Base-by-base conservation (phyloP, 768 basidiomycete genomes). In the Ramaria sp. region DNA sequence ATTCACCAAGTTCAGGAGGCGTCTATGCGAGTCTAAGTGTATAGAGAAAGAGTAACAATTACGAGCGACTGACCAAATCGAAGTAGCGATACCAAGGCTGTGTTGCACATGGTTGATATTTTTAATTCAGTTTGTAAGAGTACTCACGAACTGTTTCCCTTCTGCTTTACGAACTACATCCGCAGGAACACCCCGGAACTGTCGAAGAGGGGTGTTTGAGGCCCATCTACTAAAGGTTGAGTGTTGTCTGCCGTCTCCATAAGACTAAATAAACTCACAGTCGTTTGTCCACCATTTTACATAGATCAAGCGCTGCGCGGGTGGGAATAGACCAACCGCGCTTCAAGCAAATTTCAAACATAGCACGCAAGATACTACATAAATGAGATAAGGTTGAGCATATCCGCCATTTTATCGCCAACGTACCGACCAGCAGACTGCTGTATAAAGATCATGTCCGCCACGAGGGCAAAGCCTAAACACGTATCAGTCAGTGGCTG, bases 11-110 rank as follows among this genome's bases (percentile, higher is more conserved):
- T 68, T 98, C 95, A 2, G 89, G 89, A 0, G 88, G 88, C 50
- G 70, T 81, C 74, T 79, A 58, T 18, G 51, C 57, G 28, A 27
- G 24, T 5, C 34, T 41, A 55, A 52, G 55, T 47, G 53, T 4
- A 7, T 41, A 10, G 30, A 30, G 30, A 20, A 25, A 3, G 12
- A 28, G 41, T 30, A n/a, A n/a, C n/a, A n/a, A n/a, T n/a, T n/a
- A 10, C 25, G 43, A 42, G 32, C 38, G 24, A 61, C 70, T 61
- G 59, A 78, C 76, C 58, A 98, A 71, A 64, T 97, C 95, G 59
- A 95, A 98, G 71, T 97, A 98, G 24, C 94, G 85, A 64, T 96
- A 88, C 92, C 93, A 96, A 0, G 93, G 92, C 85, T 85, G 61
- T 22, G 25, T 50, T 50, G 47, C 39, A 25, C 47, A 44, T 45